Conservation (phyloP, 805 yeast genomes). For the Tetrapisispora taiwanensis region DNA sequence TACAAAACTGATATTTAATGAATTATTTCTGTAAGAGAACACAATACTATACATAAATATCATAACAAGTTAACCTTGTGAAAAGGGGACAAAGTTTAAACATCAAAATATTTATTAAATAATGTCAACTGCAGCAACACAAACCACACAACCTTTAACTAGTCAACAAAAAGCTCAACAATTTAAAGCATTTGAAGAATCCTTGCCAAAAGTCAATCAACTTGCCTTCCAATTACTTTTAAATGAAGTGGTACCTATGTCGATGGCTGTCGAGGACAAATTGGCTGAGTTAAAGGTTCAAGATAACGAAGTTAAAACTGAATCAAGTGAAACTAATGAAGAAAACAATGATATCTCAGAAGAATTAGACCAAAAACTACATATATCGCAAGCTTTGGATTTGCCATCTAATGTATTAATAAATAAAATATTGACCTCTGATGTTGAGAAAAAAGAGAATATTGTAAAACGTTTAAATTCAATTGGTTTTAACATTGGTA, state of each 20-base stretch:
- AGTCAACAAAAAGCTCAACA: constrained; percentile 20
- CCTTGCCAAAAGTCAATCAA: constrained; percentile 39
- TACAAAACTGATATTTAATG: no score
- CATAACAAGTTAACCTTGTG: no score
- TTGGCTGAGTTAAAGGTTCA: constrained; percentile 17
- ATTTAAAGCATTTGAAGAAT: constrained; percentile 23
- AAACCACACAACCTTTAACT: not conserved
- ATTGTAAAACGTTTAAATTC: constrained; percentile 51
- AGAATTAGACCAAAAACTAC: constrained; percentile 8
- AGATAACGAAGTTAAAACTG: constrained; percentile 11
- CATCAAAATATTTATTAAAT: not conserved
- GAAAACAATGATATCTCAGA: constrained; percentile 16
- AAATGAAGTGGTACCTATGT: constrained; percentile 67
- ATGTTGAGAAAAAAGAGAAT: constrained; percentile 25
- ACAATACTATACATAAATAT: no score
- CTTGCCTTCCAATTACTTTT: constrained; percentile 53
- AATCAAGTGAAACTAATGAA: not conserved
- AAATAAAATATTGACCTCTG: constrained; percentile 15
- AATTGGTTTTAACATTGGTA: constrained; percentile 64
- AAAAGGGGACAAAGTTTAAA: no score
- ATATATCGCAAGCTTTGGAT: constrained; percentile 13
- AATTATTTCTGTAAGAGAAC: no score
- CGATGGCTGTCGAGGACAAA: constrained; percentile 50
- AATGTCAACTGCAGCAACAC: not conserved
- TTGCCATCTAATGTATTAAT: constrained; percentile 24